Evolutionary conservation across 2,329 filamentous ascomycete genomes (phyloP).

Genomic region (Arthrocladium fulminans): DNA sequence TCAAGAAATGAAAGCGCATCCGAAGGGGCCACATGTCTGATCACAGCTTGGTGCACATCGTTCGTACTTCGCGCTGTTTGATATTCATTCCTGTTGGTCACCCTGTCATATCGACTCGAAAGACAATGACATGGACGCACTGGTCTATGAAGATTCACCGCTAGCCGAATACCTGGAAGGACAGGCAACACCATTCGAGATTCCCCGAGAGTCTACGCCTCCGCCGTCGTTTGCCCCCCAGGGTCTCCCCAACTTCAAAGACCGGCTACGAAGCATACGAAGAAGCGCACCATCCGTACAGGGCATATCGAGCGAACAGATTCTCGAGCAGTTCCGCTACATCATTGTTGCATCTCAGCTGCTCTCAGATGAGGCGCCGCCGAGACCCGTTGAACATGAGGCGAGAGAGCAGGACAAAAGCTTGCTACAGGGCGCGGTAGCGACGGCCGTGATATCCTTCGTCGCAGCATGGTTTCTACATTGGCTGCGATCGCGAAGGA

Average conservation of each 20-base stretch:
- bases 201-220: constrained; percentile 30
- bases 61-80: neutral
- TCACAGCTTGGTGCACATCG: neutral
- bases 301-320: constrained; percentile 50
- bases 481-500: constrained; percentile 57
- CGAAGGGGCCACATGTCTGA: neutral
- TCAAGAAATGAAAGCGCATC: neutral
- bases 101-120: neutral
- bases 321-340: constrained; percentile 88
- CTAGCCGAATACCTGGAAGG: constrained; percentile 85
- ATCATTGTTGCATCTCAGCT: constrained; percentile 86
- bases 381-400: constrained; percentile 16
- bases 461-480: constrained; percentile 58
- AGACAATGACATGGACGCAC: constrained; percentile 63
- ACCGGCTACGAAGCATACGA: constrained; percentile 15
- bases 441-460: constrained; percentile 56
- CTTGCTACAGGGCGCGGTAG: constrained; percentile 57
- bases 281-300: constrained; percentile 15
- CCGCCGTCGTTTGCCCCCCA: constrained; percentile 40
- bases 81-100: neutral
- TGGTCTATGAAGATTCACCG: constrained; percentile 78
- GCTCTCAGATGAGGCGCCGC: constrained; percentile 59
- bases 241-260: constrained; percentile 19
- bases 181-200: constrained; percentile 43
- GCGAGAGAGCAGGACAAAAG: constrained; percentile 29